Evolutionary conservation across 441 rosid species (phyloP), one percentile per base, ranked within the genome.

Genomic region (Viola pubescens): DNA sequence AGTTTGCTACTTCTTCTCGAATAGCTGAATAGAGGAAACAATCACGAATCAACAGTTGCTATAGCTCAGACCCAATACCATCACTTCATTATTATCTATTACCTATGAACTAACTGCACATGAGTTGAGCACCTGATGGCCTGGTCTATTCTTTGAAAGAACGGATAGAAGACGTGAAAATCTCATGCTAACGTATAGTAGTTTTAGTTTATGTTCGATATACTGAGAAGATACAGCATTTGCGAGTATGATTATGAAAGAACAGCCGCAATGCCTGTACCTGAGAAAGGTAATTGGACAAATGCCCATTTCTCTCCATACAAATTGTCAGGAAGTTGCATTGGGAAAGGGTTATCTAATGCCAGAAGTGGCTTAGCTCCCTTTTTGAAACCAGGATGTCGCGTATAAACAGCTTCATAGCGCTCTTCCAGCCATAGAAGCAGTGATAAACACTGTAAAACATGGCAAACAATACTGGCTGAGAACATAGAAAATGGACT

Each of bases 281-380:
- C 91, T 71, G 97, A 81, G 74, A 72, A 86, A 62, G 98, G 97
- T 64, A 92, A 70, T 53, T 92, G 98, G 62, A 87, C 97, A 76
- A 92, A 92, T 13, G 96, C 96, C 96, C 98, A 92, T 77, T 70
- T 89, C 65, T 92, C 98, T 59, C 98, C 97, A 43, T 77, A 73
- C 50, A 92, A 75, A 40, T 92, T 86, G 64, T 89, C 94, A 0
- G 98, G 98, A 70, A 89, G 94, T 66, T 86, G 86, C 94, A 87
- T 83, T 2, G 98, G 92, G 72, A 87, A 92, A 11, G 98, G 96
- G 56, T 89, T 89, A 79, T 92, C 98, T 47, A 87, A 63, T 48
- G 89, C 82, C 59, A 89, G 69, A 55, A 92, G 90, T 45, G 91
- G 95, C 77, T 86, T 75, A 52, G 96, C 78, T 58, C 89, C 94